phyloP scores from a whole-genome alignment of 2,329 filamentous ascomycete species.

The Paecilomyces sp. region DNA sequence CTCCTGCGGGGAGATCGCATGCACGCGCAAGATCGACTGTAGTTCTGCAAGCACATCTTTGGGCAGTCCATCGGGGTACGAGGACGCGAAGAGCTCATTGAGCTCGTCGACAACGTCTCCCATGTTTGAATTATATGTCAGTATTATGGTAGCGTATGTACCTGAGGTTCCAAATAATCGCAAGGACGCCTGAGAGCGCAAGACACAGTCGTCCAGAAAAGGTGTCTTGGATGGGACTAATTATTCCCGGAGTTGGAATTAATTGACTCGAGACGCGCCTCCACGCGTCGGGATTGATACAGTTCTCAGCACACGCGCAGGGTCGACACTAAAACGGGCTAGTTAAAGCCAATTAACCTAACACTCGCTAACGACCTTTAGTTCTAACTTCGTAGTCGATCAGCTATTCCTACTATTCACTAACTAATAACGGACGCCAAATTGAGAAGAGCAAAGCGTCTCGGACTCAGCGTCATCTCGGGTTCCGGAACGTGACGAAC shows the following conservation, averaged over 20 bases:
- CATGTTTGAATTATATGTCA: constrained; percentile 28
- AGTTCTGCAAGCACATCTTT: constrained; percentile 75
- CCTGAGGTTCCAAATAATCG: neutral
- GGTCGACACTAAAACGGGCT: neutral
- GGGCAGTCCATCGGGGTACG: constrained; percentile 53
- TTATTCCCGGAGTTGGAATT: neutral
- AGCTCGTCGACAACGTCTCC: constrained; percentile 46
- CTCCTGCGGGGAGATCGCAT: constrained; percentile 74
- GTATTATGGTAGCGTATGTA: neutral
- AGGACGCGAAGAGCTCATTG: constrained; percentile 52
- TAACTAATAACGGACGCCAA: neutral
- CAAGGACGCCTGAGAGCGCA: neutral
- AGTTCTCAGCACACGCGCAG: neutral
- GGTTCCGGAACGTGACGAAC: neutral
- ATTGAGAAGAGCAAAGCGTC: neutral
- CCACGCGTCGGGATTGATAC: neutral
- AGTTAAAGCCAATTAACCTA: neutral
- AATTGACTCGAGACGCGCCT: neutral
- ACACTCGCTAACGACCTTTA: neutral
- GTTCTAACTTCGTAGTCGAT: too few species aligned
- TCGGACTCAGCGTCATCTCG: neutral
- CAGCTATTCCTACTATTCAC: too few species aligned
- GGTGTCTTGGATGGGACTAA: neutral
- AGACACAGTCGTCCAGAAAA: neutral
- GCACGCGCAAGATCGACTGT: constrained; percentile 76